Base-by-base conservation (phyloP, 2,329 filamentous ascomycete genomes). In the Paracoccidioides brasiliensis region DNA sequence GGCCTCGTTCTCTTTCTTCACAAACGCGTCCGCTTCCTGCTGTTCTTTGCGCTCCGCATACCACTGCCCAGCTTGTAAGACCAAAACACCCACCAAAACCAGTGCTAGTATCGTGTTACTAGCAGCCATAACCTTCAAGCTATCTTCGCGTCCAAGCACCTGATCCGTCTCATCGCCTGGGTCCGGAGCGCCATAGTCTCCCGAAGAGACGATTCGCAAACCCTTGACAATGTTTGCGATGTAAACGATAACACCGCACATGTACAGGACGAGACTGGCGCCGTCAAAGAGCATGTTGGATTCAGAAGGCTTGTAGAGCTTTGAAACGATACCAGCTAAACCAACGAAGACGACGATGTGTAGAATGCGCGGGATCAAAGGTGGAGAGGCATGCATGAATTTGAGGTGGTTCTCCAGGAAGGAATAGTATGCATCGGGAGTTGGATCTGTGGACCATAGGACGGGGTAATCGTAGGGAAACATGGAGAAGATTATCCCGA, bases 141-240 rank as follows among this genome's bases (percentile, higher is more conserved):
- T 91, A 70, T 98, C 93, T 73, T 96, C 90, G 32, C 90, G 77
- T 2, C 85, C 85, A 42, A 98, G 76, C 8, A 85, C 79, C 60
- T 86, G 76, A 63, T 88, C 84, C 30, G 78, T 81, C 5, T 79
- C 77, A 58, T 67, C 60, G 50, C 67, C 62, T 44, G 59, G 56
- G 1, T 60, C 63, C 1, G 59, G 51, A 4, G 72, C 74, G 0
- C 80, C 81, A 57, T 84, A 94, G 57, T 81, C 74, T 40, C 87
- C 88, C 5, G 80, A 80, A 57, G 81, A 88, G 43, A 96, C 86
- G 58, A 91, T 85, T 61, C 90, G 79, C 69, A 98, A 79, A 4
- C 91, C 93, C 77, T 95, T 95, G 69, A 97, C 85, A 66, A 97
- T 95, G 73, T 98, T 98, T 64, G 90, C 85, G 62, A 95, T 82